Evolutionary conservation across 176 grass and related monocot species (phyloP), one percentile per base, ranked within the genome.

Genomic region (Carex cristatella): DNA sequence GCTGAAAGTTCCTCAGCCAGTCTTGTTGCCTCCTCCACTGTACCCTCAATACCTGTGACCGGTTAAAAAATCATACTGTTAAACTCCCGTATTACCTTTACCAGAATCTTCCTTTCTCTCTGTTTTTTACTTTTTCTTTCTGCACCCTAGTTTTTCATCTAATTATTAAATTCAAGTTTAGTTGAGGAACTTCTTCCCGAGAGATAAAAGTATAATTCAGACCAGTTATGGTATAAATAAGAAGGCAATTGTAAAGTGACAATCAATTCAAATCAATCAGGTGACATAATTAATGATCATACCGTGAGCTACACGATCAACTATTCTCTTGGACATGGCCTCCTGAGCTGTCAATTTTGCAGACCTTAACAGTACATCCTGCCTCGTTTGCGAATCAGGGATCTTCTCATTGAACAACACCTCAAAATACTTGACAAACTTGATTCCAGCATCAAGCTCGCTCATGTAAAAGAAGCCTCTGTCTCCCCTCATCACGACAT

Each of bases 381-480:
- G 76, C 82, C 89, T 75, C 4, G 74, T 15, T 14, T 49, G 80
- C 1, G 84, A 84, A 90, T 98, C 85, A 31, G 89, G 75, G 86
- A 97, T 94, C 79, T 97, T 97, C 67, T 90, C 78, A 18, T 91
- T 86, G 60, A 97, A 38, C 46, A 91, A 15, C 61, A 86, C 83
- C 58, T 15, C 88, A 77, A 98, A 90, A 85, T 72, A 94, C 38
- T 84, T 83, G 7, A 86, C 49, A 78, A 98, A 83, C 79, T 87
- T 86, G 38, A 97, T 13, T 23, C 92, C 91, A 14, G 84, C 74
- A 85, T 97, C 86, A 18, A 94, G 87, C 82, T 97, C 92, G 79
- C 92, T 91, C 92, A 93, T 93, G 92, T 94, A 97, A 58, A 97
- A 84, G 92, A 94, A 81, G 4, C 95, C 92, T 53, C 92, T 86